These are phyloP conservation scores for Mallotus repandus DNA, from an alignment of 441 rosid genomes.

Conservation along the genomic window DNA sequence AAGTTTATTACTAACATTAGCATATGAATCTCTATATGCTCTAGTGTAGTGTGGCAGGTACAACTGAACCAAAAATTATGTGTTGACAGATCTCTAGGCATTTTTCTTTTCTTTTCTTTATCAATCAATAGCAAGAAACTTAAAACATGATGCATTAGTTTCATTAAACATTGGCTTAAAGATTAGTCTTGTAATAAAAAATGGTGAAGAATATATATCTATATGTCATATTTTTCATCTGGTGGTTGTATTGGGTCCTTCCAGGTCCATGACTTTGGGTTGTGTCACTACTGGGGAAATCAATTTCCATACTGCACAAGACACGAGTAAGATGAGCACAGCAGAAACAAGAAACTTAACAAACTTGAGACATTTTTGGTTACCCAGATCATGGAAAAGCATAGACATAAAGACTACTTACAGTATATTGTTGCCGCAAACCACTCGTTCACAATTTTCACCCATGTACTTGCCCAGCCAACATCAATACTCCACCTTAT, in stretches of 20 bases:
- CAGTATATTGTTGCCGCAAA: slow-evolving; percentile 77
- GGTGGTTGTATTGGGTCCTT: slow-evolving; percentile 36
- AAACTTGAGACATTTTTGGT: neutral
- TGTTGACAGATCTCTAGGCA: neutral
- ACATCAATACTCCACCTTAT: slow-evolving; percentile 89
- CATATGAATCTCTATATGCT: neutral
- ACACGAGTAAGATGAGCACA: neutral
- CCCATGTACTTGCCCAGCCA: slow-evolving; percentile 95
- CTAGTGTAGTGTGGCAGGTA: slow-evolving; percentile 1
- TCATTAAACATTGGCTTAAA: neutral
- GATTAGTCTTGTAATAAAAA: slow-evolving; percentile 9
- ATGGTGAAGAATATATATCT: slow-evolving; percentile 16
- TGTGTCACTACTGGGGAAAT: slow-evolving; percentile 62
- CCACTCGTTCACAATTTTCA: slow-evolving; percentile 88
- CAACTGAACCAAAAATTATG: slow-evolving; percentile 11
- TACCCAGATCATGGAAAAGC: neutral
- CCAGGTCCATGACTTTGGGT: slow-evolving; percentile 43
- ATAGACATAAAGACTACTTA: slow-evolving; percentile 32
- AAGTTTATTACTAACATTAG: neutral
- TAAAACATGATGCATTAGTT: neutral
- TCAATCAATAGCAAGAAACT: neutral
- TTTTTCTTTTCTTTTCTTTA: neutral
- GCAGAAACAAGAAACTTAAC: neutral
- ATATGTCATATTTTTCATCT: slow-evolving; percentile 14
- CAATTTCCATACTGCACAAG: slow-evolving; percentile 76